Conservation (phyloP, 331 rosid genomes). For the Pyracantha coccinea region DNA sequence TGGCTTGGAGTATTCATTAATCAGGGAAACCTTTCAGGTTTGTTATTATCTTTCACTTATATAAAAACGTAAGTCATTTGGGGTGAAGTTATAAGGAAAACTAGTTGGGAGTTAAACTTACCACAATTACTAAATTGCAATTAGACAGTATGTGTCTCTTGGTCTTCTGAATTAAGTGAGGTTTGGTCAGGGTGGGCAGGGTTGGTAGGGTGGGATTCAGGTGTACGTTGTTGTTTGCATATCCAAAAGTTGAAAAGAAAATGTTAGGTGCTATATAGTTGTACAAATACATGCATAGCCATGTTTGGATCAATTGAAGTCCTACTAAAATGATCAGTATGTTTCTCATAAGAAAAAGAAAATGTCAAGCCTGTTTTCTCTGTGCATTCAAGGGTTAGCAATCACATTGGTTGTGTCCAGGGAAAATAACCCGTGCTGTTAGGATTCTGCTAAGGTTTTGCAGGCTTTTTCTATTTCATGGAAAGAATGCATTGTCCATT, state of each 20-base stretch:
- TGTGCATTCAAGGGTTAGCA: background rate
- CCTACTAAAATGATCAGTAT: background rate
- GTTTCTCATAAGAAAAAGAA: background rate
- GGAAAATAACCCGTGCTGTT: background rate
- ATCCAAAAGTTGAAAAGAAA: background rate
- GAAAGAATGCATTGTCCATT: background rate
- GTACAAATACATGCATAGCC: background rate
- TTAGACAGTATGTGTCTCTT: background rate
- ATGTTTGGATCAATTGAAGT: background rate
- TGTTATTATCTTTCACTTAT: conserved; percentile 8
- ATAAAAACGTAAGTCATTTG: background rate
- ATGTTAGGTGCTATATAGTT: background rate
- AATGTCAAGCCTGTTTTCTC: too few relatives aligned
- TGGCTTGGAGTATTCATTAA: conserved; percentile 41
- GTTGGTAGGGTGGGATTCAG: background rate
- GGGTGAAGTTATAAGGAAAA: background rate
- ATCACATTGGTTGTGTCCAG: background rate
- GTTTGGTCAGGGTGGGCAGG: background rate
- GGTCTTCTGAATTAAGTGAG: background rate
- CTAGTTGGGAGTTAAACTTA: background rate
- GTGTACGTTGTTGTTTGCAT: background rate
- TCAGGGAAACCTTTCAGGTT: conserved; percentile 84
- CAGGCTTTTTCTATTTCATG: background rate
- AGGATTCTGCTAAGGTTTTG: background rate
- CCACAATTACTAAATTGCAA: background rate